A percentile compares a stretch with the other conserved stretches of the same genome.
These are phyloP conservation scores for Thermomyces lanuginosus DNA, from an alignment of 2,329 filamentous ascomycete species.

Conservation along the genomic window DNA sequence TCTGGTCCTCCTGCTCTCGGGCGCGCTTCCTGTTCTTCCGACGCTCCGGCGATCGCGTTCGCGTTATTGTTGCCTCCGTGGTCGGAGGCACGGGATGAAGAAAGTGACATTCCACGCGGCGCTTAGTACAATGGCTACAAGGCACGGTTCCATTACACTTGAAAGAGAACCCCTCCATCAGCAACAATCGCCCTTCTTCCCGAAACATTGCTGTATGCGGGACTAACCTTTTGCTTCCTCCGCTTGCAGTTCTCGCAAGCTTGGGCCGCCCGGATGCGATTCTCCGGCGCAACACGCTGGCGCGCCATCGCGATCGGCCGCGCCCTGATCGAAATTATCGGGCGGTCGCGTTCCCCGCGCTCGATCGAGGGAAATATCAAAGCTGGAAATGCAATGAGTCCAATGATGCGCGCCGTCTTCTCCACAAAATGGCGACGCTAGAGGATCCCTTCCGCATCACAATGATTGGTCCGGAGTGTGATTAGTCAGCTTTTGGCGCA, in stretches of 20 bases:
- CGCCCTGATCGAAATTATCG: too few relatives aligned
- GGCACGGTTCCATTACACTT: slow-evolving; percentile 45
- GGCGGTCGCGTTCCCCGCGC: not conserved
- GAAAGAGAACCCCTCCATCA: not conserved
- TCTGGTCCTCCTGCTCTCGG: slow-evolving; percentile 2
- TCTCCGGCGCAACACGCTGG: slow-evolving; percentile 40
- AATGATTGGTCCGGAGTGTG: too few relatives aligned
- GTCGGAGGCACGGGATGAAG: slow-evolving; percentile 25
- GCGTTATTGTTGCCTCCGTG: not conserved
- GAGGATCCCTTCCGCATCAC: too few relatives aligned
- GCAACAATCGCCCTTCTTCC: not conserved
- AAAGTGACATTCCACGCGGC: slow-evolving; percentile 32
- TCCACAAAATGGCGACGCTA: too few relatives aligned
- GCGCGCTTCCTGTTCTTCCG: slow-evolving; percentile 4
- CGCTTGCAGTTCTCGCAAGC: slow-evolving; percentile 50
- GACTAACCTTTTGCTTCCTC: slow-evolving; percentile 47
- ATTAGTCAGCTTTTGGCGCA: too few relatives aligned
- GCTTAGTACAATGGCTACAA: slow-evolving; percentile 43
- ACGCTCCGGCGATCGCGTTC: slow-evolving; percentile 2
- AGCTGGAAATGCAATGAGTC: too few relatives aligned
- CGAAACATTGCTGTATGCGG: not conserved
- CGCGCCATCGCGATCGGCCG: slow-evolving; percentile 30
- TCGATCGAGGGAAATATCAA: not conserved
- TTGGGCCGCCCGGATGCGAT: slow-evolving; percentile 46
- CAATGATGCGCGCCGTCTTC: too few relatives aligned